Conservation (phyloP, 2,329 filamentous ascomycete species). For the Shiraia bambusicola region DNA sequence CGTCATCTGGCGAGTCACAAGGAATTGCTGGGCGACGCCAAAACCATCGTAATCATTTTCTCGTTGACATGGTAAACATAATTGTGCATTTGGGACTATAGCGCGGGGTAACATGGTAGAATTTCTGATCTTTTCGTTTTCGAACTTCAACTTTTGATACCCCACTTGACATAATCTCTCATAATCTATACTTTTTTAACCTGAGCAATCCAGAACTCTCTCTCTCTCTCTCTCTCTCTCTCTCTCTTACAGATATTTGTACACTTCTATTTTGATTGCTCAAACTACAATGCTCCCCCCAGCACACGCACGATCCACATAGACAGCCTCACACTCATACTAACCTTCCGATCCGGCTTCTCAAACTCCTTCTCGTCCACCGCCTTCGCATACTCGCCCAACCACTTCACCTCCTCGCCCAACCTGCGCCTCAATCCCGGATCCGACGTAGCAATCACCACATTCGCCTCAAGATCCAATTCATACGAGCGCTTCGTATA, state of each 20-base stretch:
- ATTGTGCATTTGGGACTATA: no score
- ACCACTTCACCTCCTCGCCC: constrained; percentile 76
- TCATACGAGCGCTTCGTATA: constrained; percentile 94
- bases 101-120: background rate
- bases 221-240: background rate
- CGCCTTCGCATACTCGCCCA: constrained; percentile 70
- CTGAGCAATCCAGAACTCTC: background rate
- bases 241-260: background rate
- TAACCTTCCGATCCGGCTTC: constrained; percentile 77
- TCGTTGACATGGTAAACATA: no score
- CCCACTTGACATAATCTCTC: constrained; percentile 2
- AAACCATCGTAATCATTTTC: background rate
- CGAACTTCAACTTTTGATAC: constrained; percentile 11
- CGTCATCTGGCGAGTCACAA: constrained; percentile 40
- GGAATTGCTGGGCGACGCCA: constrained; percentile 30
- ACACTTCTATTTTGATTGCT: constrained; percentile 1
- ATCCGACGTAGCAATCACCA: constrained; percentile 80
- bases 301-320: constrained; percentile 92
- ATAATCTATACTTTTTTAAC: background rate
- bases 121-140: background rate
- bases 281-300: constrained; percentile 74
- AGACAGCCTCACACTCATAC: constrained; percentile 78
- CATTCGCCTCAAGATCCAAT: constrained; percentile 87
- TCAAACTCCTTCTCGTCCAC: constrained; percentile 78
- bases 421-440: constrained; percentile 69